These are phyloP conservation scores for Madurella fahalii DNA, from an alignment of 2,329 filamentous ascomycete genomes.

Conservation along the genomic window DNA sequence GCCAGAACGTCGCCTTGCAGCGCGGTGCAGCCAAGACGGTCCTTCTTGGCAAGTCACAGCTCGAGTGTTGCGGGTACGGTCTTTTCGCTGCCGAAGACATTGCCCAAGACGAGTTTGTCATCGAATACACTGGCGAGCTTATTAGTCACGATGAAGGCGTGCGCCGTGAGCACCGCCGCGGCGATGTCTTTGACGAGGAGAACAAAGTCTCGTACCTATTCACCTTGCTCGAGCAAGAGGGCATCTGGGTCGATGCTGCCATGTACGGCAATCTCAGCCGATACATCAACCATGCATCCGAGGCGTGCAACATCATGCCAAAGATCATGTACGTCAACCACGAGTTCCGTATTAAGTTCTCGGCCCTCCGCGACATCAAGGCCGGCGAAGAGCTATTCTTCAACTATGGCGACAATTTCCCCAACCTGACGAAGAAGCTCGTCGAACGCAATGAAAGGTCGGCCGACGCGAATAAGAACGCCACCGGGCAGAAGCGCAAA, in stretches of 20 bases:
- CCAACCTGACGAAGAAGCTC: constrained; percentile 54
- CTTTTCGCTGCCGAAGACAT: constrained; percentile 69
- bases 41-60: constrained; percentile 64
- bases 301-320: constrained; percentile 59
- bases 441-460: constrained; percentile 35
- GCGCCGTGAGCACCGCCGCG: constrained; percentile 58
- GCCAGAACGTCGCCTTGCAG: constrained; percentile 70
- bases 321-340: constrained; percentile 70
- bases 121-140: constrained; percentile 77
- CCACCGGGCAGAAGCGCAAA: constrained; percentile 17
- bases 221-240: constrained; percentile 55
- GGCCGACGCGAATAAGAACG: not conserved
- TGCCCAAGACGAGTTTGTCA: constrained; percentile 65
- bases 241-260: constrained; percentile 69
- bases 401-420: constrained; percentile 70
- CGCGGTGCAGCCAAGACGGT: constrained; percentile 62
- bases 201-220: constrained; percentile 63
- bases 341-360: constrained; percentile 72
- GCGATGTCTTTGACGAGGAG: constrained; percentile 58
- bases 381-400: constrained; percentile 77
- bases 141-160: constrained; percentile 67
- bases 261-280: constrained; percentile 75
- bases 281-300: constrained; percentile 74
- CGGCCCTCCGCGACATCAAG: constrained; percentile 61
- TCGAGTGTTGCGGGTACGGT: constrained; percentile 67